Conservation (phyloP, 371 early-diverging fungal genomes). For the Rhizopus microsporus region DNA sequence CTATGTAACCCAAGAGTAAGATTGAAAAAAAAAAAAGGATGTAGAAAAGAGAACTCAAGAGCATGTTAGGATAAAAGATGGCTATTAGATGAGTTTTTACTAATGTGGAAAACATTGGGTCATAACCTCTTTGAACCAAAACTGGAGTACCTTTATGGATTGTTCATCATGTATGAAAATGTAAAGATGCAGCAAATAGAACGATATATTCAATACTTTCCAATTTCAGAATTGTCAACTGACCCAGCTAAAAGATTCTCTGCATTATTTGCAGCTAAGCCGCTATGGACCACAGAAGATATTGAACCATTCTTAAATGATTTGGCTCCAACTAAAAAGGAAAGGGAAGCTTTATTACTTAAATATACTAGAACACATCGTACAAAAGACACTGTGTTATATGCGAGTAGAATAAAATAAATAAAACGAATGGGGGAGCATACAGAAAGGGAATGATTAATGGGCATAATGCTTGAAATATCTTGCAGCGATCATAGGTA, state of each 20-base stretch:
- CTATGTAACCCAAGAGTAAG: constrained; percentile 25
- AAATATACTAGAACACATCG: constrained; percentile 46
- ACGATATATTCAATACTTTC: constrained; percentile 49
- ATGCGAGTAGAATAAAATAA: constrained; percentile 51
- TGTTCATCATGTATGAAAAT: constrained; percentile 30
- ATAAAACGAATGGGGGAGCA: not conserved
- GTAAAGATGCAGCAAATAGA: constrained; percentile 18
- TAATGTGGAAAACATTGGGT: constrained; percentile 44
- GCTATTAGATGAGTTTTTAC: constrained; percentile 48
- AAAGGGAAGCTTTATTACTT: constrained; percentile 49
- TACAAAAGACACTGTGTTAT: constrained; percentile 21
- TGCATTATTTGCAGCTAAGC: constrained; percentile 51
- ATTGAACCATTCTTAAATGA: constrained; percentile 55
- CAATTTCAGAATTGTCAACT: constrained; percentile 46
- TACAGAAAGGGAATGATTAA: not conserved
- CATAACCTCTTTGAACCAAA: constrained; percentile 37
- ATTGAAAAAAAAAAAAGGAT: not conserved
- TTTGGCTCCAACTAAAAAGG: constrained; percentile 52
- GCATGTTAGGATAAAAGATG: constrained; percentile 48
- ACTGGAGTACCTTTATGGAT: constrained; percentile 26
- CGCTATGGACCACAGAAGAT: constrained; percentile 52
- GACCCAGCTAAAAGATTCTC: constrained; percentile 58
- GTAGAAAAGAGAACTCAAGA: not conserved
- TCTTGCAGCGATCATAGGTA: constrained; percentile 31
- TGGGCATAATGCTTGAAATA: constrained; percentile 15